These are phyloP conservation scores for Aureobasidium sp. DNA, from an alignment of 2,329 filamentous ascomycete genomes.

Conservation along the genomic window DNA sequence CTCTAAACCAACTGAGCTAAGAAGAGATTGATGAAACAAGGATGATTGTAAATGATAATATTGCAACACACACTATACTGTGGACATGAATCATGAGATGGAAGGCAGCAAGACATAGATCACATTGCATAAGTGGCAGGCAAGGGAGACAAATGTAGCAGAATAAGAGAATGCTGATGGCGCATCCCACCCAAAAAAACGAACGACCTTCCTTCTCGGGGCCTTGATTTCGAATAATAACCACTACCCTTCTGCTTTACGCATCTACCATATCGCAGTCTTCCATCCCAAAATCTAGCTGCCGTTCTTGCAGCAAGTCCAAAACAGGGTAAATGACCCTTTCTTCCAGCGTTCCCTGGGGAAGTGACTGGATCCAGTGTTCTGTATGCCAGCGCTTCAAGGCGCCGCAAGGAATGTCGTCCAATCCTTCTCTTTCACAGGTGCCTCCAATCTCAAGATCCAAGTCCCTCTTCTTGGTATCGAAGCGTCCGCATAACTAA, in stretches of 20 bases:
- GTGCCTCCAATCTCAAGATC: not conserved
- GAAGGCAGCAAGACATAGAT: no score
- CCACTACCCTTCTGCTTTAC: not conserved
- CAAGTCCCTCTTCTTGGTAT: not conserved
- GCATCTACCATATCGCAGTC: not conserved
- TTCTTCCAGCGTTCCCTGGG: not conserved
- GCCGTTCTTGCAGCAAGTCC: not conserved
- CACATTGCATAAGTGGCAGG: not conserved
- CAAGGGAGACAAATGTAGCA: no score
- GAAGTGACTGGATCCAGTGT: not conserved
- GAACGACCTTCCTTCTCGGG: not conserved
- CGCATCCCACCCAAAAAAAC: not conserved
- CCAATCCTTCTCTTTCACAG: not conserved
- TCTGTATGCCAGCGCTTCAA: not conserved
- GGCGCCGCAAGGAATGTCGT: not conserved
- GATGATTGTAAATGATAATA: no score
- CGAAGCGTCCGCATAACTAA: not conserved
- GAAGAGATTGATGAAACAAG: not conserved
- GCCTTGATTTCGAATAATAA: not conserved
- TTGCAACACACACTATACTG: no score
- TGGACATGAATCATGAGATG: no score
- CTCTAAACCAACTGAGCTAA: slow-evolving; percentile 13
- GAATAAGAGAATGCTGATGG: not conserved
- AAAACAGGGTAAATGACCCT: no score
- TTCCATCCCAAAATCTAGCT: not conserved